phyloP scores from a whole-genome alignment of 306 rosid genomes.

The Acacia confusa region DNA sequence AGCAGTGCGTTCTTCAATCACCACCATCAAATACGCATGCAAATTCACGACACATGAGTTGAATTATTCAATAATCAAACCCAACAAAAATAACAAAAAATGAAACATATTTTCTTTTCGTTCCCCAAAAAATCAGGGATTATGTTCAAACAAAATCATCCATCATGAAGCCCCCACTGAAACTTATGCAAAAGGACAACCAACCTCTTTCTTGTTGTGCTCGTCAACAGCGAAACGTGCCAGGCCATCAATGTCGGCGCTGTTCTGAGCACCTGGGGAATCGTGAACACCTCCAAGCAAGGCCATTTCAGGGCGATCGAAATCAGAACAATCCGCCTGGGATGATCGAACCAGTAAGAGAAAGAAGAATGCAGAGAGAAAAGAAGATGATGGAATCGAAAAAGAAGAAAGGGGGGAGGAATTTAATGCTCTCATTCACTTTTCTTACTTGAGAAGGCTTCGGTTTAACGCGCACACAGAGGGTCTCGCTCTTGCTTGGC shows the following conservation, averaged over 20 bases:
- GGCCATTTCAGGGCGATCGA: slow-evolving; percentile 46
- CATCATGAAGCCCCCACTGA: neutral
- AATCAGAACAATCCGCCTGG: slow-evolving; percentile 24
- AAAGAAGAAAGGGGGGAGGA: neutral
- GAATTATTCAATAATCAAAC: neutral
- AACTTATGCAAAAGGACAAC: neutral
- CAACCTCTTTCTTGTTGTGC: slow-evolving; percentile 64
- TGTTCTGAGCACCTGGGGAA: slow-evolving; percentile 50
- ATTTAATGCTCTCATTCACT: slow-evolving; percentile 35
- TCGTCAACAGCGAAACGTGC: slow-evolving; percentile 85
- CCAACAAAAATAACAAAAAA: neutral
- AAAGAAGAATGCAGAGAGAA: slow-evolving; percentile 5
- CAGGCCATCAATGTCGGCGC: slow-evolving; percentile 53
- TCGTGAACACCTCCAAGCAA: slow-evolving; percentile 54
- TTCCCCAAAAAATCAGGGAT: neutral
- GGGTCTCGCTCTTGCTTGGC: neutral
- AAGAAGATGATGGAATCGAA: neutral
- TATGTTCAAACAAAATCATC: neutral
- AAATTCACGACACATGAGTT: neutral
- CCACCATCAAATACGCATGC: slow-evolving; percentile 12
- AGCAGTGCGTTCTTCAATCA: slow-evolving; percentile 59
- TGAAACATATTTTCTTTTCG: neutral
- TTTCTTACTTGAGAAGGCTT: slow-evolving; percentile 1
- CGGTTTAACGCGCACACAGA: neutral
- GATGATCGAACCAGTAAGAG: slow-evolving; percentile 22